Evolutionary conservation across 192 early-diverging fungal genomes (phyloP).

Genomic region (Coemansia interrupta): DNA sequence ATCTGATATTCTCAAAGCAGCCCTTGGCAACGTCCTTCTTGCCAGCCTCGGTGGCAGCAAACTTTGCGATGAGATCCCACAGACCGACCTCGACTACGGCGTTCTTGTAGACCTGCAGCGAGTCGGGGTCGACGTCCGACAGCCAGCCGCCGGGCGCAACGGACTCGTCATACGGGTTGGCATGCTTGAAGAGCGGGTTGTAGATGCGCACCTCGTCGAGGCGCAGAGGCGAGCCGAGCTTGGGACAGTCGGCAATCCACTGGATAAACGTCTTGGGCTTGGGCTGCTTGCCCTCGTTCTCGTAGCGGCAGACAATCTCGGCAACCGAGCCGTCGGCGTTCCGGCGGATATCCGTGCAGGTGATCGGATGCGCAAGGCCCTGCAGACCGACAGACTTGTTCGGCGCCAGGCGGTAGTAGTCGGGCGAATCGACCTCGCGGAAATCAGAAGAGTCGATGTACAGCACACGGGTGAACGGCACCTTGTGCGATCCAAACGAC

Average conservation of each 20-base stretch:
- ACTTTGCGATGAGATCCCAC: slow-evolving; percentile 60
- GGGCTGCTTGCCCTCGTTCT: slow-evolving; percentile 60
- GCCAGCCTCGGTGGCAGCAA: slow-evolving; percentile 35
- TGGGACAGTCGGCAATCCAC: slow-evolving; percentile 88
- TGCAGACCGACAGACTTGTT: slow-evolving; percentile 94
- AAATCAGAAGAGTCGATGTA: slow-evolving; percentile 97
- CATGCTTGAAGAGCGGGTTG: slow-evolving; percentile 83
- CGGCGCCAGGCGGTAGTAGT: slow-evolving; percentile 92
- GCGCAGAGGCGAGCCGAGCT: slow-evolving; percentile 77
- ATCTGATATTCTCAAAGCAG: slow-evolving; percentile 76
- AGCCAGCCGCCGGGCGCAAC: slow-evolving; percentile 87
- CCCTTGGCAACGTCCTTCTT: slow-evolving; percentile 57
- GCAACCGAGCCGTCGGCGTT: slow-evolving; percentile 76
- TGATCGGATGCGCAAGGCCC: slow-evolving; percentile 83
- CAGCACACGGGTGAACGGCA: slow-evolving; percentile 89
- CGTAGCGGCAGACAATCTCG: slow-evolving; percentile 79
- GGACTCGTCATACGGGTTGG: slow-evolving; percentile 76
- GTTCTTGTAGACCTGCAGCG: slow-evolving; percentile 63
- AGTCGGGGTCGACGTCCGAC: slow-evolving; percentile 80
- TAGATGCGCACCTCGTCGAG: slow-evolving; percentile 83
- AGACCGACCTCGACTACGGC: slow-evolving; percentile 85
- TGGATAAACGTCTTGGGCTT: slow-evolving; percentile 99
- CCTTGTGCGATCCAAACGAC: slow-evolving; percentile 76
- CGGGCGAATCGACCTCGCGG: slow-evolving; percentile 86
- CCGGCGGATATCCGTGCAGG: slow-evolving; percentile 72